Evolutionary conservation across 257 asterid genomes (phyloP).

Genomic region (Solanum clarkiae): DNA sequence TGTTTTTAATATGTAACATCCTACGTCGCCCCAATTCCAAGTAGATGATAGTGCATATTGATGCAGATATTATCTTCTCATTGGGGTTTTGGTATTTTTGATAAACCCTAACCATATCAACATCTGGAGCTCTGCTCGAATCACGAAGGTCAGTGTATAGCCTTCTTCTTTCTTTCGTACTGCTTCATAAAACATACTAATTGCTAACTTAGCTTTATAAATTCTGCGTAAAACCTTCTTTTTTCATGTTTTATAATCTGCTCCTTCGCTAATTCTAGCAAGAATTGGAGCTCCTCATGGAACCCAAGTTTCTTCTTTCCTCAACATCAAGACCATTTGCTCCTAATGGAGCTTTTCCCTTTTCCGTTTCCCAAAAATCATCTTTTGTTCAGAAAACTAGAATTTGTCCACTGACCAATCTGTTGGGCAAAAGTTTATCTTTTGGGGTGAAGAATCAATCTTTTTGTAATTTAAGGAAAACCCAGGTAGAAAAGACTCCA

Average conservation of each 20-base stretch:
- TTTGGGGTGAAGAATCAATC: slow-evolving; percentile 16
- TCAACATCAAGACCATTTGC: slow-evolving; percentile 42
- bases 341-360: slow-evolving; percentile 34
- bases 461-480: slow-evolving; percentile 17
- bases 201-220: not conserved
- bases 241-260: slow-evolving; percentile 2
- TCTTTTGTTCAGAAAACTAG: slow-evolving; percentile 29
- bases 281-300: slow-evolving; percentile 33
- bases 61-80: not conserved
- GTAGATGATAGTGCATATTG: not conserved
- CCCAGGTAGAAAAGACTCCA: slow-evolving; percentile 18
- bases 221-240: not conserved
- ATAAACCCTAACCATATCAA: slow-evolving; percentile 38
- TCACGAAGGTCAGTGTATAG: slow-evolving; percentile 22
- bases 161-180: not conserved
- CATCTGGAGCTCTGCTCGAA: not conserved
- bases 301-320: slow-evolving; percentile 37
- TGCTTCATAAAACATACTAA: not conserved
- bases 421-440: slow-evolving; percentile 32
- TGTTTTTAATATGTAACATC: no score
- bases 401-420: slow-evolving; percentile 7
- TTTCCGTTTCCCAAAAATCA: slow-evolving; percentile 30
- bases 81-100: slow-evolving; percentile 23
- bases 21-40: no score
- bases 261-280: not conserved